Evolutionary conservation across 2,329 filamentous ascomycete genomes (phyloP).

Genomic region (Cephalotrichum gorgonifer): DNA sequence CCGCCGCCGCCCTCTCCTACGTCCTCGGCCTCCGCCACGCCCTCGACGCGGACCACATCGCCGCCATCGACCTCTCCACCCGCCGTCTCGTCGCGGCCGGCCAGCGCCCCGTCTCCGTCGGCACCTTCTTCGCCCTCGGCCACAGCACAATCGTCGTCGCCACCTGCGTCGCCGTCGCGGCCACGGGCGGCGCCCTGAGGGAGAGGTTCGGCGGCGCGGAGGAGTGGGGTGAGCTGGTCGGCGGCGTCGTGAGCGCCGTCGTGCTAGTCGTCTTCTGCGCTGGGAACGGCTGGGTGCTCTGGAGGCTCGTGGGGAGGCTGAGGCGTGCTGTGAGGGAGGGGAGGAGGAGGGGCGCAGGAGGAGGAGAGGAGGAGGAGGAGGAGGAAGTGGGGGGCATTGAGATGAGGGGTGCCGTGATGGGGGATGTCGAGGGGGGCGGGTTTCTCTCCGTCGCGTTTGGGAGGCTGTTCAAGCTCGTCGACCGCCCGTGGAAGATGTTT

Average conservation of each 20-base stretch:
- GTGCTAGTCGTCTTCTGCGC: conserved; percentile 75
- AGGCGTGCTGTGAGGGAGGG: conserved; percentile 42
- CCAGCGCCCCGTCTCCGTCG: conserved; percentile 80
- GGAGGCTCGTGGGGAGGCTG: conserved; percentile 62
- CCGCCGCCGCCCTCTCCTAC: conserved; percentile 76
- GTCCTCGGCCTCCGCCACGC: conserved; percentile 85
- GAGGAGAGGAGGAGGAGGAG: conserved; percentile 13
- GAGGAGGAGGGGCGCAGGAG: too few relatives aligned
- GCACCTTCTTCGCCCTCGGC: conserved; percentile 87
- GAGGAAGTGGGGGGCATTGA: too few relatives aligned
- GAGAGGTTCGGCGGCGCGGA: conserved; percentile 73
- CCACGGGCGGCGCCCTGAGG: conserved; percentile 74
- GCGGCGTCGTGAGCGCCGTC: conserved; percentile 73
- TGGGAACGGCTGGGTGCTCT: conserved; percentile 80
- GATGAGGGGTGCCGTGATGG: conserved; percentile 16
- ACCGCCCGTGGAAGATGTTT: conserved; percentile 90
- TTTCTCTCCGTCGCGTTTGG: conserved; percentile 63
- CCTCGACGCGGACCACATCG: conserved; percentile 87
- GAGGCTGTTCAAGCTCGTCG: conserved; percentile 63
- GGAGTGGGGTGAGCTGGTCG: conserved; percentile 76
- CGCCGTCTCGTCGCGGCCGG: conserved; percentile 76
- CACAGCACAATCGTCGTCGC: conserved; percentile 89
- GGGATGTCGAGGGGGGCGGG: conserved; percentile 62
- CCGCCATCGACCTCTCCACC: conserved; percentile 90
- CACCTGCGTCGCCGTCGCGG: conserved; percentile 85